phyloP scores from a whole-genome alignment of 2,329 filamentous ascomycete species.

The Magnaporthiopsis incrustans region DNA sequence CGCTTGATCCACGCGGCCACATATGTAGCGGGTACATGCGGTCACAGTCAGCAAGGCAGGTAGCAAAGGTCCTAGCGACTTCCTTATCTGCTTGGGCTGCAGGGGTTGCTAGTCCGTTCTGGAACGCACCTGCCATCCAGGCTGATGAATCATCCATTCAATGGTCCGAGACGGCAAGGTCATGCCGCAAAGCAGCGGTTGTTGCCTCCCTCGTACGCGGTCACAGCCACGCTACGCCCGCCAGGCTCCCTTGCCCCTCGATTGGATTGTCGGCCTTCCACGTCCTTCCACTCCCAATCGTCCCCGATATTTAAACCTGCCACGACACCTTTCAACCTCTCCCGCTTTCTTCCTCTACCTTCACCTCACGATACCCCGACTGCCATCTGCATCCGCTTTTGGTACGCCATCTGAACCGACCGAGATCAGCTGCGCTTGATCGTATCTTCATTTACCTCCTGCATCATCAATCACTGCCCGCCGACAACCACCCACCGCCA shows the following conservation, averaged over 20 bases:
- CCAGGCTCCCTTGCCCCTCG: conserved; percentile 5
- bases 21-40: not conserved
- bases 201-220: not conserved
- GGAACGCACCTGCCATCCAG: conserved; percentile 1
- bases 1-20: not conserved
- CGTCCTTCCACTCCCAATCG: conserved; percentile 1
- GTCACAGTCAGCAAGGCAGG: not conserved
- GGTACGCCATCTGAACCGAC: not conserved
- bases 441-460: conserved; percentile 12
- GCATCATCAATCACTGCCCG: conserved; percentile 4
- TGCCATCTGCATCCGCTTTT: too few relatives aligned
- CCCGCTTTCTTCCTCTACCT: conserved; percentile 17
- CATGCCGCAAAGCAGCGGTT: not conserved
- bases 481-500: conserved; percentile 19
- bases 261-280: conserved; percentile 1
- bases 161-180: not conserved
- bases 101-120: conserved; percentile 5
- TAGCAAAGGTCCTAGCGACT: not conserved
- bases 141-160: conserved; percentile 7
- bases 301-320: not conserved
- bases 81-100: not conserved
- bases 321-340: conserved; percentile 8
- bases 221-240: conserved; percentile 3
- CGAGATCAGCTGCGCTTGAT: conserved; percentile 8
- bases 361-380: not conserved